Evolutionary conservation across 768 basidiomycete species (phyloP), one percentile per base, ranked within the genome.

Genomic region (Phylloporus arenicola): DNA sequence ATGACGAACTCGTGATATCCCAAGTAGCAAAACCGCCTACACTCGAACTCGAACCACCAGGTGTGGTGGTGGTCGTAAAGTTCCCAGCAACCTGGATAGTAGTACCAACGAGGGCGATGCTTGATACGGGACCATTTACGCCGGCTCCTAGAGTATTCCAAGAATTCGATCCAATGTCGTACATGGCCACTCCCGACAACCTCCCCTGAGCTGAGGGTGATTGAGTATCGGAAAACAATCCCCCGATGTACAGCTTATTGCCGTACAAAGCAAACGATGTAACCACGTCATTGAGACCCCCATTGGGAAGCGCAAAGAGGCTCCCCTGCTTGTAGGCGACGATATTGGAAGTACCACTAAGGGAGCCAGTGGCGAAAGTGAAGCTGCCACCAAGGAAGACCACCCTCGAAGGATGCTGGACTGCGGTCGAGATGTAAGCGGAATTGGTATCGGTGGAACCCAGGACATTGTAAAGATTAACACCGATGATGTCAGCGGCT

Each of bases 361-460:
- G 79, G 13, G 74, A 51, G 2, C 81, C 81, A 1, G 79, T 77
- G 0, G 78, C 66, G 17, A 88, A 70, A 2, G 71, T 72, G 68
- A 97, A 95, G 47, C 75, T 73, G 10, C 95, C 95, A 29, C 82
- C 95, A 34, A 93, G 62, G 66, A 85, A 88, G 48, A 88, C 70
- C 25, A 63, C 62, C 11, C 84, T 82, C 2, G 84, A 85, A 7
- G 83, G 60, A 60, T 90, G 82, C 45, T 86, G 81, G 6, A 72
- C 81, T 39, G 83, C 77, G 12, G 82, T 71, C 12, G 78, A 75
- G 37, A 89, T 68, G 27, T 65, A 64, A 11, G 72, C 60, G 16
- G 69, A 59, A 24, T 68, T 62, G 6, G 65, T 68, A 20, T 64
- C 58, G 17, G 58, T 61, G 12, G 77, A 73, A 10, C 85, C 85